Conservation (phyloP, 1,284 basidiomycete species). For the Ceratobasidium sp. region DNA sequence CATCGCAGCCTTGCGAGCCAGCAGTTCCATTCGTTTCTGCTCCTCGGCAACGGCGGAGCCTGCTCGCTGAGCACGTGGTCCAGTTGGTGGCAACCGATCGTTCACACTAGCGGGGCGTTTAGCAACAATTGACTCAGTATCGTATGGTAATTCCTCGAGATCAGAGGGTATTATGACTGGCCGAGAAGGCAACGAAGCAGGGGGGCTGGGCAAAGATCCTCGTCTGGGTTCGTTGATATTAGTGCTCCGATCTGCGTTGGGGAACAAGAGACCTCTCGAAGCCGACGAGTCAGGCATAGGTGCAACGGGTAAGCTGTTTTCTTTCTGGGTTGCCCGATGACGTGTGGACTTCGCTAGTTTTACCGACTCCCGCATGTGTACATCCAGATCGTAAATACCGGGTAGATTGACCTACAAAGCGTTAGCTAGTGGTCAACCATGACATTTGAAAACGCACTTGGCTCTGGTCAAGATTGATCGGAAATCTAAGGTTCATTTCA, state of each 20-base stretch:
- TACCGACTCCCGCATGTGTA: conserved; percentile 23
- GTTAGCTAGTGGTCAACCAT: background rate
- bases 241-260: background rate
- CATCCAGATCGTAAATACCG: conserved; percentile 15
- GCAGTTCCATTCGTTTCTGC: conserved; percentile 71
- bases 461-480: conserved; percentile 46
- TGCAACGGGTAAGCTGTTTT: background rate
- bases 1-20: conserved; percentile 74
- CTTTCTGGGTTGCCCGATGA: background rate
- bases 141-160: background rate
- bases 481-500: conserved; percentile 74
- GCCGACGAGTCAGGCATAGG: background rate
- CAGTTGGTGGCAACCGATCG: conserved; percentile 44
- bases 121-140: conserved; percentile 16
- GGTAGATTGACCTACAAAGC: conserved; percentile 15
- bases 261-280: background rate
- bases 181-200: conserved; percentile 40
- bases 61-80: conserved; percentile 46
- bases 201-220: conserved; percentile 9
- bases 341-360: conserved; percentile 1
- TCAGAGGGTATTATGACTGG: conserved; percentile 44
- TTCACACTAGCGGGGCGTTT: background rate
- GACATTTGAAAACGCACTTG: background rate
- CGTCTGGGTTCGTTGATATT: no score
- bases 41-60: conserved; percentile 70